phyloP scores from a whole-genome alignment of 805 yeast species.

The Wickerhamiella kurtzmanii region DNA sequence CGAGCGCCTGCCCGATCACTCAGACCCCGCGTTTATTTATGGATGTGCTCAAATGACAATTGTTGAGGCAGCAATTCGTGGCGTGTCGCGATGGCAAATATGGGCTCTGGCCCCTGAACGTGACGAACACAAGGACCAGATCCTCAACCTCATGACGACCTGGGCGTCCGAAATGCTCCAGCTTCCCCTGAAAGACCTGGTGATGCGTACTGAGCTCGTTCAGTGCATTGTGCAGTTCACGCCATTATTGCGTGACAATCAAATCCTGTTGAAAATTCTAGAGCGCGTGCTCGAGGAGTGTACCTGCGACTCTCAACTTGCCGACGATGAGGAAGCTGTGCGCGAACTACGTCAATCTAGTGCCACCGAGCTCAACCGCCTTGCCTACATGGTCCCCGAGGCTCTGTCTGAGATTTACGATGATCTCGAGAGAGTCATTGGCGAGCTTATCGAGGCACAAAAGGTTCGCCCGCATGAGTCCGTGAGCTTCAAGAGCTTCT shows the following conservation, averaged over 20 bases:
- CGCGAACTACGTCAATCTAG: conserved; percentile 82
- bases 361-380: conserved; percentile 86
- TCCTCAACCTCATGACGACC: conserved; percentile 58
- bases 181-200: conserved; percentile 66
- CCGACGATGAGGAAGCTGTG: conserved; percentile 66
- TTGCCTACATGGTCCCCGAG: conserved; percentile 92
- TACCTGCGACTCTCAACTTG: conserved; percentile 47
- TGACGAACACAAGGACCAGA: conserved; percentile 37
- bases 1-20: conserved; percentile 20
- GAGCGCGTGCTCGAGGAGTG: conserved; percentile 79
- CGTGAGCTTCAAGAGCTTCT: conserved; percentile 84
- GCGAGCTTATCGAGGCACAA: conserved; percentile 49
- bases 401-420: conserved; percentile 65
- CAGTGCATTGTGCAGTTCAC: conserved; percentile 92
- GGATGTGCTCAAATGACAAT: conserved; percentile 75
- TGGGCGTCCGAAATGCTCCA: conserved; percentile 42
- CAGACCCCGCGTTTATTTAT: conserved; percentile 45
- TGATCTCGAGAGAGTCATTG: conserved; percentile 72
- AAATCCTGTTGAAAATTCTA: conserved; percentile 66
- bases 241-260: conserved; percentile 66
- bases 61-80: conserved; percentile 81
- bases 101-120: conserved; percentile 61
- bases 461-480: conserved; percentile 81
- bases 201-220: conserved; percentile 67
- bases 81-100: conserved; percentile 87